phyloP scores from a whole-genome alignment of 208 protist species.

The Naegleria fowleri region DNA sequence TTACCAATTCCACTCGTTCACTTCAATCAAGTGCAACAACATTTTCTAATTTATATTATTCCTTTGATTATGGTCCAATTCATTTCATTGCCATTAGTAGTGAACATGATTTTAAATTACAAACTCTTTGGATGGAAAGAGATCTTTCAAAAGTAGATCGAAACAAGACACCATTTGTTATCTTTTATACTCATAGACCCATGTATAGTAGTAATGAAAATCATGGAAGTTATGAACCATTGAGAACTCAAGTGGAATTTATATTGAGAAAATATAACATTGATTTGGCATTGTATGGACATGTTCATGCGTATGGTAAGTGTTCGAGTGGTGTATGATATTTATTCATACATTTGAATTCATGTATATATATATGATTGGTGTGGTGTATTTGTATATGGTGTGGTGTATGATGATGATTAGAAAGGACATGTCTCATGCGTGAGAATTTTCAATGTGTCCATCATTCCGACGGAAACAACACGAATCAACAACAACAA shows the following conservation, averaged over 20 bases:
- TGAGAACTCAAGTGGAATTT: slow-evolving; percentile 28
- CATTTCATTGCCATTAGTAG: slow-evolving; percentile 48
- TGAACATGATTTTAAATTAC: slow-evolving; percentile 45
- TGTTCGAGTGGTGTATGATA: neutral
- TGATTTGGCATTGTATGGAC: slow-evolving; percentile 39
- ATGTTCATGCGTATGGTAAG: slow-evolving; percentile 40
- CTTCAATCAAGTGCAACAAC: slow-evolving; percentile 27
- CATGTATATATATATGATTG: too few species aligned
- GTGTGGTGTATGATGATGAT: too few species aligned
- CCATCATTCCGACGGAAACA: neutral
- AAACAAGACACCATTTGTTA: slow-evolving; percentile 47
- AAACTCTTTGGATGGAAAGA: slow-evolving; percentile 47
- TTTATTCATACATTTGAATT: too few species aligned
- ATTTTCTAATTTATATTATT: slow-evolving; percentile 42
- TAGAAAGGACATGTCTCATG: slow-evolving; percentile 14
- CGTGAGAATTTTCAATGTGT: too few species aligned
- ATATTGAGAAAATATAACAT: slow-evolving; percentile 31
- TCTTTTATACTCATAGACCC: slow-evolving; percentile 48
- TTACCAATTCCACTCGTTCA: neutral
- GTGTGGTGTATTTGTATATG: too few species aligned
- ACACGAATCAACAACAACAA: neutral
- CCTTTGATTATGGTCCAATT: slow-evolving; percentile 44
- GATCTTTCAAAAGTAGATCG: slow-evolving; percentile 47
- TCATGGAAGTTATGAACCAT: slow-evolving; percentile 35
- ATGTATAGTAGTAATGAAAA: slow-evolving; percentile 47